Evolutionary conservation across 2,329 filamentous ascomycete genomes (phyloP).

Genomic region (Ploettnerulaceae sp.): DNA sequence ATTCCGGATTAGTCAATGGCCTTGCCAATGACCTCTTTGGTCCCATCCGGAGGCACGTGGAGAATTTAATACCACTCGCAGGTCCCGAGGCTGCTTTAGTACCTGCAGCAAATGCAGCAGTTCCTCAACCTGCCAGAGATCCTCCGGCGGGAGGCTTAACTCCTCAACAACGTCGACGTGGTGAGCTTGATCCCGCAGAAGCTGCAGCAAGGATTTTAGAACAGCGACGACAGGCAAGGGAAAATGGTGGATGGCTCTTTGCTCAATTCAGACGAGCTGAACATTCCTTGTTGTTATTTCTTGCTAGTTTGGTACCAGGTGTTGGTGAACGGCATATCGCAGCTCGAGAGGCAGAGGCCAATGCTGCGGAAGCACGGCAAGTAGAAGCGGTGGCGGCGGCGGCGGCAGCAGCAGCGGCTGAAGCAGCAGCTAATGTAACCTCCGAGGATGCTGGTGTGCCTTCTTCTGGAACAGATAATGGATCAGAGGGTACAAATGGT

Average conservation of each 20-base stretch:
- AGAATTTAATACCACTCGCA: conserved; percentile 53
- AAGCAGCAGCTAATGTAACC: conserved; percentile 9
- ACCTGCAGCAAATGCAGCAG: conserved; percentile 32
- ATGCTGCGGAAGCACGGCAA: conserved; percentile 28
- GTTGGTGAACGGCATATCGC: conserved; percentile 60
- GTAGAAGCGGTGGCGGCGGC: conserved; percentile 21
- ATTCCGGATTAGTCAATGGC: conserved; percentile 54
- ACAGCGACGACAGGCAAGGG: conserved; percentile 36
- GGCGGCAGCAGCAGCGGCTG: conserved; percentile 23
- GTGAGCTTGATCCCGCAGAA: conserved; percentile 43
- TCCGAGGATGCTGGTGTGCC: conserved; percentile 8
- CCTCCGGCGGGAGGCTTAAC: neutral
- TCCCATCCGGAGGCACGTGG: conserved; percentile 54
- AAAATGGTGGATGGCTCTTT: conserved; percentile 46
- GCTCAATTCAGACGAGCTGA: conserved; percentile 51
- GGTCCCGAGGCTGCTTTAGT: conserved; percentile 35
- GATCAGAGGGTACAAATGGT: conserved; percentile 3
- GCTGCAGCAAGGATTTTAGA: conserved; percentile 51
- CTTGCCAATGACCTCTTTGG: conserved; percentile 51
- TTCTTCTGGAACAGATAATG: neutral
- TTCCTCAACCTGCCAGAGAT: conserved; percentile 22
- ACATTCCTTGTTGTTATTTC: conserved; percentile 56
- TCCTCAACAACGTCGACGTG: conserved; percentile 15
- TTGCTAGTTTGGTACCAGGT: conserved; percentile 62
- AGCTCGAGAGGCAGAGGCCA: conserved; percentile 32